A percentile compares a stretch with the other conserved stretches of the same genome.
phyloP scores from a whole-genome alignment of 257 asterid species.

The Capsicum chinense region DNA sequence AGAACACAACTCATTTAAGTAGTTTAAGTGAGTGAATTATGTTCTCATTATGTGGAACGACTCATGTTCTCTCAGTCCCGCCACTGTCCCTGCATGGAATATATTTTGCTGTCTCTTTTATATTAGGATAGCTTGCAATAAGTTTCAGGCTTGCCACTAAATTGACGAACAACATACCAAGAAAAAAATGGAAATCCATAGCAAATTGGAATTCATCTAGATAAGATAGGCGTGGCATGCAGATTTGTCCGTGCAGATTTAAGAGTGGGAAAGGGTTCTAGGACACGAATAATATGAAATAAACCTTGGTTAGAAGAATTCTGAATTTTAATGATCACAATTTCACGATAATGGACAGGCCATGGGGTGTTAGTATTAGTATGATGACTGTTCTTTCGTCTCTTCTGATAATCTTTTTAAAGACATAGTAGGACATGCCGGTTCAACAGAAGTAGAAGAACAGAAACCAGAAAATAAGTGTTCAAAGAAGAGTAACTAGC shows the following conservation, averaged over 20 bases:
- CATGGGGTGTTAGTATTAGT: neutral
- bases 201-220: neutral
- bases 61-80: neutral
- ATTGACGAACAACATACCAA: neutral
- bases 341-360: neutral
- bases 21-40: neutral
- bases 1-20: neutral
- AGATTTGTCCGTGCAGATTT: neutral
- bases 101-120: neutral
- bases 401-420: neutral
- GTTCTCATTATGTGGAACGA: neutral
- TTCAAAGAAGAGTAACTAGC: slow-evolving; percentile 10
- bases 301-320: neutral
- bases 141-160: neutral
- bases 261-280: neutral
- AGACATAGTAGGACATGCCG: neutral
- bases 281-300: neutral
- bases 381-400: neutral
- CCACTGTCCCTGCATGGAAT: neutral
- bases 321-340: neutral
- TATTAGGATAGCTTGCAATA: neutral
- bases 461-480: neutral
- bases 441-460: slow-evolving; percentile 17
- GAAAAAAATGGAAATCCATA: neutral
- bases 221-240: neutral